Evolutionary conservation across 1,139 yeast genomes (phyloP), one percentile per base, ranked within the genome.

Genomic region (Tardiomyces digboiensis): DNA sequence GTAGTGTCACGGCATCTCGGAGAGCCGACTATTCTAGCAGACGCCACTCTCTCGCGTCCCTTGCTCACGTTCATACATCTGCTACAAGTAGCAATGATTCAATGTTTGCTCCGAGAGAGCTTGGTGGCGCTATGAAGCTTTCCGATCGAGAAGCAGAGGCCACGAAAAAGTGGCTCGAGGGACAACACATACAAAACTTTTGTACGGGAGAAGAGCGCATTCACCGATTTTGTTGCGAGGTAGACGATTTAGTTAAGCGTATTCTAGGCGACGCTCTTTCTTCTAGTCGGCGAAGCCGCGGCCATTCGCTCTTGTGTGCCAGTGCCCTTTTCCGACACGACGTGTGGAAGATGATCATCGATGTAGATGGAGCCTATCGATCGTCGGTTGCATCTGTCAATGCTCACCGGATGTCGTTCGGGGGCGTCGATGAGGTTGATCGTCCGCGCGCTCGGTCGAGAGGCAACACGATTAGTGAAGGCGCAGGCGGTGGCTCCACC

Each of bases 121-220:
- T 52, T 29, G 62, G 58, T 3, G 61, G 62, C 5, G 56, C 50
- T 18, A 49, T 52, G 40, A 65, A 65, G 46, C 58, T 65, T 12
- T 56, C 60, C 10, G 69, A 65, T 46, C 53, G 61, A 21, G 69
- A 65, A 40, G 58, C 65, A 3, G 66, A 61, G 16, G 50, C 57
- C 0, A 62, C 66, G 5, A 48, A 50, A 26, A 50, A 54, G 29
- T 65, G 62, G 61, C 52, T 65, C 40, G 52, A 58, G 18, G 60
- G 60, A 7, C 60, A 59, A 45, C 53, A 57, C 7, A 59, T 62
- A 26, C 66, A 62, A 42, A 64, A 62, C 44, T 54, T 64, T 39
- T 60, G 67, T 40, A 55, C 54, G 6, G 64, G 66, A 12, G 69
- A 65, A 43, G 69, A 65, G 46, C 49, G 58, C 14, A 56, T 64